Evolutionary conservation across 2,329 filamentous ascomycete species (phyloP), one percentile per base, ranked within the genome.

Genomic region (Metarhizium guizhouense): DNA sequence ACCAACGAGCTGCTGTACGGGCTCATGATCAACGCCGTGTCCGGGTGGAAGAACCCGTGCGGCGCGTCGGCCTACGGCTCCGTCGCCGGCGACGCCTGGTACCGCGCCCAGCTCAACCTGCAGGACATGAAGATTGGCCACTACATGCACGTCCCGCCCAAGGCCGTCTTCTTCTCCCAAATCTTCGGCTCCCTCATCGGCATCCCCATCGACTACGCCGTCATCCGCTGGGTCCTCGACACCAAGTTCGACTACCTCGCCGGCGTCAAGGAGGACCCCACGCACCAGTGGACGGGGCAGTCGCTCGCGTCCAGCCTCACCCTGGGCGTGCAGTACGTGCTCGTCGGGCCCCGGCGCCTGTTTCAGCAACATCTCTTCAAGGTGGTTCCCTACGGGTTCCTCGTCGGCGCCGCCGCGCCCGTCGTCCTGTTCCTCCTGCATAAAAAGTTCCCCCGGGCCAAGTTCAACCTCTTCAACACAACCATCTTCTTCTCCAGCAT

Each of bases 41-140:
- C 64, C 2, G 72, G 72, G 1, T 74, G 80, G 60, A 79, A 78
- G 56, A 82, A 83, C 58, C 82, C 82, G 1, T 75, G 76, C 6
- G 82, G 82, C 2, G 81, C 81, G 1, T 79, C 77, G 0, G 72
- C 78, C 0, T 85, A 84, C 60, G 78, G 81, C 7, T 69, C 77
- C 10, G 82, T 85, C 16, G 80, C 81, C 1, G 82, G 82, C 13
- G 80, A 84, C 54, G 80, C 81, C 2, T 85, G 82, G 82, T 83
- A 83, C 56, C 68, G 79, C 16, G 78, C 79, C 0, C 78, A 81
- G 59, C 73, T 76, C 25, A 81, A 83, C 72, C 70, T 84, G 0
- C 81, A 85, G 61, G 82, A 85, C 61, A 79, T 81, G 63, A 82
- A 84, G 62, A 82, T 85, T n/a, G 82, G 81, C 0, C 81, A 84